phyloP scores from a whole-genome alignment of 768 basidiomycete genomes.

The Boletus eberwhitei region DNA sequence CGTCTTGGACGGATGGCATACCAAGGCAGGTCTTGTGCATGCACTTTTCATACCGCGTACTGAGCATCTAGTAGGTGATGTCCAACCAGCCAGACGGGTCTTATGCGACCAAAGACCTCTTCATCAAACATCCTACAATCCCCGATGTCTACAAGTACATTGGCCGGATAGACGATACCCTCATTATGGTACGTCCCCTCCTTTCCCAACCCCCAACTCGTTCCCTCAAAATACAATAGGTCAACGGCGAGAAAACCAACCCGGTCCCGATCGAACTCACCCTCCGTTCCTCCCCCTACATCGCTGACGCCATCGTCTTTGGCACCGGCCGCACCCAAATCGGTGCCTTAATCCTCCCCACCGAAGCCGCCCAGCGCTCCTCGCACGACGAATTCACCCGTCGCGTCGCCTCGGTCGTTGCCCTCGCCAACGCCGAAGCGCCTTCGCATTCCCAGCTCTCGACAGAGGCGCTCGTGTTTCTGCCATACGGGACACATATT shows the following conservation, averaged over 20 bases:
- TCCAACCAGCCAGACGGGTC: constrained; percentile 49
- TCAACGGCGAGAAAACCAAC: constrained; percentile 53
- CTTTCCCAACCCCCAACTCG: background rate
- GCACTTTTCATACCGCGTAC: background rate
- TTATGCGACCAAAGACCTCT: constrained; percentile 55
- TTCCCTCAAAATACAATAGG: constrained; percentile 26
- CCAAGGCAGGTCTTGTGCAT: constrained; percentile 37
- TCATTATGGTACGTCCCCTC: constrained; percentile 33
- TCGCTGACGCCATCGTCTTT: constrained; percentile 53
- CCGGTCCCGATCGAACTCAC: constrained; percentile 52
- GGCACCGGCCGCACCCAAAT: constrained; percentile 47
- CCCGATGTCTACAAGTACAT: constrained; percentile 43
- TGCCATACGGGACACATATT: constrained; percentile 46
- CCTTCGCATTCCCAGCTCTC: constrained; percentile 52
- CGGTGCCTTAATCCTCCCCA: constrained; percentile 49
- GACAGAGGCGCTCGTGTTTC: constrained; percentile 48
- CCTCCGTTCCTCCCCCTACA: constrained; percentile 45
- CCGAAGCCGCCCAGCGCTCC: constrained; percentile 34
- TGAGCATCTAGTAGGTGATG: constrained; percentile 18
- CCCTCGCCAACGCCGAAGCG: constrained; percentile 48
- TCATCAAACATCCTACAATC: constrained; percentile 45
- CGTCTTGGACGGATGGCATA: constrained; percentile 49
- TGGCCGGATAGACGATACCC: constrained; percentile 55
- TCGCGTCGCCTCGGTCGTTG: constrained; percentile 42
- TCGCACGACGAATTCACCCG: constrained; percentile 28